Conservation (phyloP, 2,329 filamentous ascomycete species). For the Exutisphaerella laricina region DNA sequence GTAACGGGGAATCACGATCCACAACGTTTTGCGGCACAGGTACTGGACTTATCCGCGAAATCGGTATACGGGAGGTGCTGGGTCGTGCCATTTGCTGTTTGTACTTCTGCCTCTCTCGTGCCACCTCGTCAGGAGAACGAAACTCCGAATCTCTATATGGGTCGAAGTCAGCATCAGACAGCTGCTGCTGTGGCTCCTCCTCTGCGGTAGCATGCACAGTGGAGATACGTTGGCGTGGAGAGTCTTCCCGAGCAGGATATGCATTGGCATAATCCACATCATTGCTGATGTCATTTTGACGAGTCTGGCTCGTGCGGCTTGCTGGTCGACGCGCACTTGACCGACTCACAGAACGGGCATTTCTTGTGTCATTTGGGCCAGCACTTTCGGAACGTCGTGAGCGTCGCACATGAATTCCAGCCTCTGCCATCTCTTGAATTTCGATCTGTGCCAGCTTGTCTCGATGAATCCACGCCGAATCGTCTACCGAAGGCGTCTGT, state of each 20-base stretch:
- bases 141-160: conserved; percentile 61
- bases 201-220: conserved; percentile 35
- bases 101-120: conserved; percentile 39
- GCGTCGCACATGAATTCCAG: conserved; percentile 58
- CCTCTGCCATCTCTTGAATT: conserved; percentile 71
- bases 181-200: conserved; percentile 28
- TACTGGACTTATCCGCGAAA: conserved; percentile 71
- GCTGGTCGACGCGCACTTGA: conserved; percentile 13
- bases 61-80: conserved; percentile 73
- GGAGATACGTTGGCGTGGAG: conserved; percentile 23
- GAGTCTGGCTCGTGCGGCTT: conserved; percentile 23
- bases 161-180: conserved; percentile 33
- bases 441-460: conserved; percentile 80
- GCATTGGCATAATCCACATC: conserved; percentile 22
- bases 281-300: conserved; percentile 16
- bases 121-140: conserved; percentile 70
- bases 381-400: conserved; percentile 47
- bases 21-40: conserved; percentile 67
- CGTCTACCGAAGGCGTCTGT: conserved; percentile 37
- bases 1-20: conserved; percentile 65
- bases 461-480: conserved; percentile 77
- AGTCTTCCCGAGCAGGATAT: conserved; percentile 18
- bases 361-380: conserved; percentile 39
- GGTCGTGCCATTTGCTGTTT: conserved; percentile 46
- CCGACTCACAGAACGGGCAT: conserved; percentile 34